Percentiles rank a stretch among this genome's conserved stretches.
Conservation (phyloP, 371 early-diverging fungal species). For the Blakeslea trispora region DNA sequence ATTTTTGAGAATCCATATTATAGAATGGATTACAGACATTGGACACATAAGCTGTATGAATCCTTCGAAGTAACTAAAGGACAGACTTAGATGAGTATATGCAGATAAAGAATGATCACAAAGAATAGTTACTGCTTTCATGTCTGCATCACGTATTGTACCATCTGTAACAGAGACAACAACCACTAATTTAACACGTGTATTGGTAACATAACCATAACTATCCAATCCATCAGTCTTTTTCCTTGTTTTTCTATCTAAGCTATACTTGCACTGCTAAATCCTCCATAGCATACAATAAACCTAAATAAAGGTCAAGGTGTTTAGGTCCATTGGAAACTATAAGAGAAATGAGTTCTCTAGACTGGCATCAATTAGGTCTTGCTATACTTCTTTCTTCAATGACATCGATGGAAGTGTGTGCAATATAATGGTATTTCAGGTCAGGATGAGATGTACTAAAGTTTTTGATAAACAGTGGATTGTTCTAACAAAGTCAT, state of each 20-base stretch:
- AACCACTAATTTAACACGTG: conserved; percentile 77
- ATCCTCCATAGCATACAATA: conserved; percentile 86
- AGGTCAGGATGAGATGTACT: conserved; percentile 74
- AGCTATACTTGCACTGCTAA: conserved; percentile 67
- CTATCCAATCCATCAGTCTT: conserved; percentile 32
- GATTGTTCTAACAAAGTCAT: conserved; percentile 69
- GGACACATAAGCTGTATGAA: conserved; percentile 79
- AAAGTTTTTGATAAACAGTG: conserved; percentile 80
- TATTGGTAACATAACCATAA: conserved; percentile 88
- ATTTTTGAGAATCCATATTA: conserved; percentile 59
- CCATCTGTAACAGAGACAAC: conserved; percentile 77
- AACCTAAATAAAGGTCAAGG: conserved; percentile 79
- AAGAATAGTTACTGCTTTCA: conserved; percentile 69
- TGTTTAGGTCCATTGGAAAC: conserved; percentile 65
- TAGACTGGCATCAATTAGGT: neutral
- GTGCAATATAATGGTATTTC: conserved; percentile 87
- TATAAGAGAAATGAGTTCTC: conserved; percentile 2
- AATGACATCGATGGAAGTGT: conserved; percentile 85
- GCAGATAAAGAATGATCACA: neutral
- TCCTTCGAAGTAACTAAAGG: conserved; percentile 79
- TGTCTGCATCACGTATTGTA: conserved; percentile 76
- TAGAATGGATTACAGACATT: conserved; percentile 87
- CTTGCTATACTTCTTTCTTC: conserved; percentile 72
- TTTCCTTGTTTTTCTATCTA: too few species aligned
- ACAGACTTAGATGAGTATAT: too few species aligned